Evolutionary conservation across 805 yeast genomes (phyloP), one percentile per base, ranked within the genome.

Genomic region (Candida krabiensis): DNA sequence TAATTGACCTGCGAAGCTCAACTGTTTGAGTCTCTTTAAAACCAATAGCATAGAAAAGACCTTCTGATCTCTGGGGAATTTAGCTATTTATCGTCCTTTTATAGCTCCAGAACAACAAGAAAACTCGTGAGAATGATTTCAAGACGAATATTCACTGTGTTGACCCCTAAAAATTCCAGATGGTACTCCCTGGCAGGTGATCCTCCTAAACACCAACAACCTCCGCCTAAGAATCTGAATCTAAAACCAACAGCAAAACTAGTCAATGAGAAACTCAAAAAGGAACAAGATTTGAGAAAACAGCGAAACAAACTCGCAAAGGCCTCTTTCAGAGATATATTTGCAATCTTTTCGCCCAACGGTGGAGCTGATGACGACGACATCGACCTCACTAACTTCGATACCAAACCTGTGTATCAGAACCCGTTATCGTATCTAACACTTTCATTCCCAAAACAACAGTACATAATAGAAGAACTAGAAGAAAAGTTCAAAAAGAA

Each of bases 371-470:
- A 58, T 30, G 63, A 56, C 14, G 63, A 55, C 13, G 66, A 61
- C 7, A 47, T 52, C 17, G 66, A 61, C 35, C 40, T 58, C 15
- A 36, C 48, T 2, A 56, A 56, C 31, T 63, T 63, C 37, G 69
- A 64, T 35, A 56, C 64, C 1, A 49, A 52, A 13, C 59, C 61
- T 8, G 53, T 63, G 11, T 62, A 56, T 43, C 50, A 50, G 4
- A 53, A 60, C 28, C 66, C 68, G 2, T 35, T 32, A 14, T 43
- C 48, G 15, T 64, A 44, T 40, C 42, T 46, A 30, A 43, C 50
- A 16, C 57, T 76, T 15, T 63, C 76, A 24, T 52, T 46, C 37
- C 82, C 75, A 46, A 80, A 80, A 50, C 79, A 81, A 33, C 83
- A 78, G 47, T 73, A 71, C 14, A 61, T 74, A 19, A 69, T 71